Base-by-base conservation (phyloP, 2,329 filamentous ascomycete species). In the Pseudohalonectria lignicola region DNA sequence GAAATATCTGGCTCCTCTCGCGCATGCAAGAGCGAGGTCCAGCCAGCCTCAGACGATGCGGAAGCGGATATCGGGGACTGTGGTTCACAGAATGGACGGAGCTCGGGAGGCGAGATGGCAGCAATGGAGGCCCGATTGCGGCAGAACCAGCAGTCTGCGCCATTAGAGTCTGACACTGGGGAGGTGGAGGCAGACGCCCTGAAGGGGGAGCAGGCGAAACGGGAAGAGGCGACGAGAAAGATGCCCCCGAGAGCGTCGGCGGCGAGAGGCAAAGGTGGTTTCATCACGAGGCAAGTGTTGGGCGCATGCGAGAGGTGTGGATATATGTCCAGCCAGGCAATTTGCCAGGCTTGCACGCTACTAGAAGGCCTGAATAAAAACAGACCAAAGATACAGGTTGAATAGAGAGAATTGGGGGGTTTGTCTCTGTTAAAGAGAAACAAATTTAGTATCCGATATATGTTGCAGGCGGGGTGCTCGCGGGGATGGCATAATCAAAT, bases 291-390 rank as follows among this genome's bases (percentile, higher is more conserved):
- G 50, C 85, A 90, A 57, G 79, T 79, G 12, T 72, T 95, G 48
- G 86, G 90, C 2, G 80, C 79, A 45, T 98, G 92, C 53, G 76
- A 81, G 52, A 80, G 76, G 37, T 98, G 92, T 50, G 92, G 92
- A 12, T 98, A 96, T 56, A 83, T 98, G 59, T 94, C 92, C 2
- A 95, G 88, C 50, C 92, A 98, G 59, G 74, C 76, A 21, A 76
- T 95, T 29, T 98, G 92, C 61, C 94, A 98, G 60, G 92, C 92
- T 1, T 98, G 92, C 56, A 82, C 79, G 44, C 65, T 98, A 32
- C 71, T 98, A 3, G 88, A 96, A 49, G 86, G 83, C 0, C 59
- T 98, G 34, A 98, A 98, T 55, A 95, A 92, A 61, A 80, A 79
- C 47, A 64, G 75, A 42, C 62, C 73, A 41, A 66, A 75, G 48